Conservation (phyloP, 2,329 filamentous ascomycete species). For the Colletotrichum lupini region DNA sequence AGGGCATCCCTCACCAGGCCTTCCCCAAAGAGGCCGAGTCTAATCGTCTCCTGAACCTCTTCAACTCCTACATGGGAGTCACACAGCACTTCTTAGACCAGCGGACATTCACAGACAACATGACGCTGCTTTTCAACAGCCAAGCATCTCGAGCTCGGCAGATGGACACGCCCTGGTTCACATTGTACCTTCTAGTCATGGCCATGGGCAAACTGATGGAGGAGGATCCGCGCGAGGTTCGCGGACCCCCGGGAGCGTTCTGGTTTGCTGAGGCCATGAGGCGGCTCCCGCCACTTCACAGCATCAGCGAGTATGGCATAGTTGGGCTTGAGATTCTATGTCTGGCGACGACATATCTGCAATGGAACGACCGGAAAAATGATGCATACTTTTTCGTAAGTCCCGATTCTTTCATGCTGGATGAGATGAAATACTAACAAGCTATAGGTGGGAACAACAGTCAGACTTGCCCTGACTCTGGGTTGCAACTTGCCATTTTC, state of each 20-base stretch:
- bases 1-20: slow-evolving; percentile 22
- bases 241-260: slow-evolving; percentile 38
- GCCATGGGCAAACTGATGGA: slow-evolving; percentile 44
- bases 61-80: slow-evolving; percentile 40
- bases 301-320: slow-evolving; percentile 41
- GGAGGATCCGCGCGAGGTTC: slow-evolving; percentile 34
- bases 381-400: slow-evolving; percentile 44
- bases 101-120: slow-evolving; percentile 40
- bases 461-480: slow-evolving; percentile 41
- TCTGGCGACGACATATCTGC: slow-evolving; percentile 41
- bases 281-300: slow-evolving; percentile 40
- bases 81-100: slow-evolving; percentile 45
- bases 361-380: slow-evolving; percentile 43
- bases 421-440: background rate
- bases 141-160: slow-evolving; percentile 36
- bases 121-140: slow-evolving; percentile 41
- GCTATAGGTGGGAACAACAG: slow-evolving; percentile 40
- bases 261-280: slow-evolving; percentile 43
- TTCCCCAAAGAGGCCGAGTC: slow-evolving; percentile 38
- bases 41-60: slow-evolving; percentile 38
- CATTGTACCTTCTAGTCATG: slow-evolving; percentile 43
- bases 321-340: slow-evolving; percentile 42
- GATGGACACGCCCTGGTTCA: slow-evolving; percentile 41
- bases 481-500: slow-evolving; percentile 40
- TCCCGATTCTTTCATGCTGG: fast-evolving